Conservation (phyloP, 2,329 filamentous ascomycete genomes). For the Diaporthe destruens region DNA sequence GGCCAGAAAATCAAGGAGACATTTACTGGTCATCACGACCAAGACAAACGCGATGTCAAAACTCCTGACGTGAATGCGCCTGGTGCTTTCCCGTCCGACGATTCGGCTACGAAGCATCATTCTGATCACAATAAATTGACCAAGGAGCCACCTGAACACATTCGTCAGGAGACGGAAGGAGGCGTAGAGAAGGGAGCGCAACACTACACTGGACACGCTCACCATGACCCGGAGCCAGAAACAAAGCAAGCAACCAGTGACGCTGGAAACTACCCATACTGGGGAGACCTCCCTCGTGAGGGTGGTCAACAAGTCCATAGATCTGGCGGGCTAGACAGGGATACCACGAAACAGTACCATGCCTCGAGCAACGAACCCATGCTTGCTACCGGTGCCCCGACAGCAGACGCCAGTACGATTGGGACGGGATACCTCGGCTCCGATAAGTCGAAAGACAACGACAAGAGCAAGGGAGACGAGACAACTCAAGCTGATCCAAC, state of each 20-base stretch:
- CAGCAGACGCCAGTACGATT: neutral
- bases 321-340: neutral
- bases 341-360: neutral
- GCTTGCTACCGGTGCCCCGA: constrained; percentile 20
- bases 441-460: neutral
- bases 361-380: neutral
- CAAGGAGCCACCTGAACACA: neutral
- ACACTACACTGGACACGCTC: constrained; percentile 22
- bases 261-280: constrained; percentile 41
- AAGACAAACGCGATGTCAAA: constrained; percentile 13
- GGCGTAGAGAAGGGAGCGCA: constrained; percentile 13
- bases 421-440: constrained; percentile 8
- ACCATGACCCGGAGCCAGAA: constrained; percentile 35
- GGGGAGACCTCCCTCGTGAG: constrained; percentile 33
- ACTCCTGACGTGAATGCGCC: constrained; percentile 18
- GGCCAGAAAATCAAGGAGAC: constrained; percentile 40
- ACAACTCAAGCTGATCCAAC: neutral
- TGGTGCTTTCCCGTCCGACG: constrained; percentile 8
- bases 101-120: constrained; percentile 2
- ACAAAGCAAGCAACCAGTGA: constrained; percentile 37
- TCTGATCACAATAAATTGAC: constrained; percentile 28
- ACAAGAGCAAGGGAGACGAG: neutral
- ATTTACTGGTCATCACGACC: constrained; percentile 25
- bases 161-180: neutral
- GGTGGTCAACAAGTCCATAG: constrained; percentile 5